Evolutionary conservation across 257 asterid species (phyloP).

Genomic region (Solanum corneliomulleri): DNA sequence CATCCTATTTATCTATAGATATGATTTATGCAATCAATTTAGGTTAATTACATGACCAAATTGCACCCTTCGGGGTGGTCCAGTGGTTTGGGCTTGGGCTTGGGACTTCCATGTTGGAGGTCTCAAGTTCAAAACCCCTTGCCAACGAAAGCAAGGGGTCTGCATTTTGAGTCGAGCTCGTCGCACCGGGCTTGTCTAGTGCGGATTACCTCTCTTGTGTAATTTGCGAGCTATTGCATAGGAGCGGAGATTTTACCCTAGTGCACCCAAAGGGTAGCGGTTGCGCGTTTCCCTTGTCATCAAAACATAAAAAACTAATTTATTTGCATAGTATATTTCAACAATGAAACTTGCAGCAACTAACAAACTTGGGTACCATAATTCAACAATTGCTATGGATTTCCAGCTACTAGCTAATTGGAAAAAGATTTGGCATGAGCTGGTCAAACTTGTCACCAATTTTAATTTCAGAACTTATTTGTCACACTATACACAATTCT

Average conservation of each 20-base stretch:
- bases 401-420: not conserved
- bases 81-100: too few species aligned
- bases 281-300: not conserved
- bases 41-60: not conserved
- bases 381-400: not conserved
- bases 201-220: not conserved
- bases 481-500: not conserved
- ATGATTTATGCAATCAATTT: not conserved
- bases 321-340: not conserved
- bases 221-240: not conserved
- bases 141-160: not conserved
- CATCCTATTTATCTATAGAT: too few species aligned
- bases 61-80: not conserved
- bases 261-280: not conserved
- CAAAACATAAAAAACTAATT: not conserved
- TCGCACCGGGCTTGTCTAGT: not conserved
- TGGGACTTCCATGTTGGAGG: not conserved
- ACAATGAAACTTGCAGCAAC: not conserved
- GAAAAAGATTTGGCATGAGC: not conserved
- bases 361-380: not conserved
- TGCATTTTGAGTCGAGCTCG: too few species aligned
- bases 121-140: not conserved
- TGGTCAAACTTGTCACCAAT: not conserved
- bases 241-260: not conserved
- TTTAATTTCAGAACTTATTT: not conserved